phyloP scores from a whole-genome alignment of 306 rosid genomes.

The Hippophae rhamnoides region DNA sequence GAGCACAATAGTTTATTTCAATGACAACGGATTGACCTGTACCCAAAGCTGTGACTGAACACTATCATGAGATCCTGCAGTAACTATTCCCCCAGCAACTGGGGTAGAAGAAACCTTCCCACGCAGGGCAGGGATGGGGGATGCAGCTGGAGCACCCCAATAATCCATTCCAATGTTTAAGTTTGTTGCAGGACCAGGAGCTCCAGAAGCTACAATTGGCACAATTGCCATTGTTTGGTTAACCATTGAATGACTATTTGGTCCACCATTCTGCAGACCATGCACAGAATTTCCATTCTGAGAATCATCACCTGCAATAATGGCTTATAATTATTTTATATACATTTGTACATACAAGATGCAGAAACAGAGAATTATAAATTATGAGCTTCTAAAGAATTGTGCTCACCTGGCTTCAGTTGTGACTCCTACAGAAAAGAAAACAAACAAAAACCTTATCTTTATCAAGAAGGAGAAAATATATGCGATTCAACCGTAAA shows the following conservation, averaged over 20 bases:
- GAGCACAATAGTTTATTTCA: not conserved
- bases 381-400: conserved; percentile 74
- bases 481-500: not conserved
- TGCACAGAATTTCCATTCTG: conserved; percentile 70
- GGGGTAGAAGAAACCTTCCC: conserved; percentile 82
- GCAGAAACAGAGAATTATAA: conserved; percentile 21
- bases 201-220: conserved; percentile 59
- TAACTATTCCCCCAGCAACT: conserved; percentile 63
- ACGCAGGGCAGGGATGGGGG: conserved; percentile 49
- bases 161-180: conserved; percentile 97
- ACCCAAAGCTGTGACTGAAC: conserved; percentile 84
- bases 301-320: conserved; percentile 58
- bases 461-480: not conserved
- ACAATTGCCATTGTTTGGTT: conserved; percentile 56
- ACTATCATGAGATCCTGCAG: conserved; percentile 76
- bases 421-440: conserved; percentile 62
- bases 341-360: conserved; percentile 9
- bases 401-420: conserved; percentile 68
- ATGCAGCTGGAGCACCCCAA: conserved; percentile 76
- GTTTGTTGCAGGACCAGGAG: conserved; percentile 86
- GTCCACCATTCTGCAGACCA: conserved; percentile 74
- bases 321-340: conserved; percentile 14
- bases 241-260: conserved; percentile 46
- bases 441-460: conserved; percentile 1
- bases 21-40: conserved; percentile 43